Percentiles rank a stretch among this genome's conserved stretches.
These are phyloP conservation scores for Neurospora sp. DNA, from an alignment of 495 filamentous ascomycete species.

Conservation along the genomic window DNA sequence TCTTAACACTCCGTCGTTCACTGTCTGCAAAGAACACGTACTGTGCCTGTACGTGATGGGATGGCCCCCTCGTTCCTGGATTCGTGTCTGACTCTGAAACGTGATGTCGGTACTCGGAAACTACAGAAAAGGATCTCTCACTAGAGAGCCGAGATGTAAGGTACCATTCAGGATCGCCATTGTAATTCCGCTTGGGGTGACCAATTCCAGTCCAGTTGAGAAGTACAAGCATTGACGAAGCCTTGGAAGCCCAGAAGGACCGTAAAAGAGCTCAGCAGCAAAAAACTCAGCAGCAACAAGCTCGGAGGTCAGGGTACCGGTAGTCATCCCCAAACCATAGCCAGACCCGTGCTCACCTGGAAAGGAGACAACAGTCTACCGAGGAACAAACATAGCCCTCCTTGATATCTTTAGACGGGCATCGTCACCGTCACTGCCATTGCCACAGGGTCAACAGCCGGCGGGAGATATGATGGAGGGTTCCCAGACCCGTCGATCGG, in stretches of 20 bases:
- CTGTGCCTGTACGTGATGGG: neutral
- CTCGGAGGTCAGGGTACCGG: neutral
- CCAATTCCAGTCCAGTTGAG: neutral
- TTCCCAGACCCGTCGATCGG: neutral
- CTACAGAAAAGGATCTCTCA: neutral
- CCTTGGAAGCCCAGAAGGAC: neutral
- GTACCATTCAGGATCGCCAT: neutral
- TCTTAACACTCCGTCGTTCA: neutral
- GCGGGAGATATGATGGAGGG: neutral
- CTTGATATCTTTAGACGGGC: neutral
- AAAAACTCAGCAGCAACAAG: neutral
- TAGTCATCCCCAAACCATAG: neutral
- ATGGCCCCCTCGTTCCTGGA: neutral
- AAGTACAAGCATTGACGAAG: neutral
- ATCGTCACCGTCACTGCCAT: neutral
- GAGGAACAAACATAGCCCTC: neutral
- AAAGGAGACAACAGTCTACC: neutral
- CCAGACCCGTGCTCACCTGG: neutral
- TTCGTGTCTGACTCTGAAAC: conserved; percentile 2
- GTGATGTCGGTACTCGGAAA: neutral
- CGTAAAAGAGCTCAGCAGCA: neutral
- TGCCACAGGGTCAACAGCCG: neutral
- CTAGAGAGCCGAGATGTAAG: neutral
- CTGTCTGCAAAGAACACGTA: neutral
- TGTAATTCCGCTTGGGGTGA: neutral